phyloP scores from a whole-genome alignment of 148 eudicot species.

The Camellia japonica region DNA sequence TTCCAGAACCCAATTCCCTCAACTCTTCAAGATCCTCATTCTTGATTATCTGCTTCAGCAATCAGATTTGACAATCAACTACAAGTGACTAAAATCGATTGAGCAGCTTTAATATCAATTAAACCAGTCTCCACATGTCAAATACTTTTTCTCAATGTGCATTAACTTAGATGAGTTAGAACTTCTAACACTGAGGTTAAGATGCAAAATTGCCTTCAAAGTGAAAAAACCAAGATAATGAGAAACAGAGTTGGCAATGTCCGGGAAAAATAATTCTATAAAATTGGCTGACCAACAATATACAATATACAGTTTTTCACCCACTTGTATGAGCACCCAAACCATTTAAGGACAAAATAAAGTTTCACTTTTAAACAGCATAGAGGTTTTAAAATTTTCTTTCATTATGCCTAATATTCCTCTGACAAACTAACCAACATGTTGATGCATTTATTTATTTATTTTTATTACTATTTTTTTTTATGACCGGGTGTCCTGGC shows the following conservation, averaged over 20 bases:
- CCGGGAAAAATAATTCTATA: background rate
- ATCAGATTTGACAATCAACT: slow-evolving; percentile 10
- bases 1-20: slow-evolving; percentile 71
- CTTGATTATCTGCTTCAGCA: slow-evolving; percentile 49
- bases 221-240: background rate
- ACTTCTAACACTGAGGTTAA: background rate
- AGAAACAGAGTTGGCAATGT: background rate
- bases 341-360: background rate
- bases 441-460: background rate
- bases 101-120: background rate
- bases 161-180: background rate
- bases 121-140: background rate
- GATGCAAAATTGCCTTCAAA: background rate
- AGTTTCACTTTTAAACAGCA: background rate
- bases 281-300: background rate
- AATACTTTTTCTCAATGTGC: background rate
- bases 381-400: background rate
- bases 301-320: background rate
- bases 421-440: background rate
- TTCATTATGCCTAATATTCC: background rate
- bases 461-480: too few species aligned
- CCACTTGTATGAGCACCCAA: background rate
- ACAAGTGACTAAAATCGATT: background rate
- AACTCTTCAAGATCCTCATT: slow-evolving; percentile 72
- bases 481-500: too few species aligned